Evolutionary conservation across 176 grass and related monocot genomes (phyloP), one percentile per base, ranked within the genome.

Genomic region (Carex parvula): DNA sequence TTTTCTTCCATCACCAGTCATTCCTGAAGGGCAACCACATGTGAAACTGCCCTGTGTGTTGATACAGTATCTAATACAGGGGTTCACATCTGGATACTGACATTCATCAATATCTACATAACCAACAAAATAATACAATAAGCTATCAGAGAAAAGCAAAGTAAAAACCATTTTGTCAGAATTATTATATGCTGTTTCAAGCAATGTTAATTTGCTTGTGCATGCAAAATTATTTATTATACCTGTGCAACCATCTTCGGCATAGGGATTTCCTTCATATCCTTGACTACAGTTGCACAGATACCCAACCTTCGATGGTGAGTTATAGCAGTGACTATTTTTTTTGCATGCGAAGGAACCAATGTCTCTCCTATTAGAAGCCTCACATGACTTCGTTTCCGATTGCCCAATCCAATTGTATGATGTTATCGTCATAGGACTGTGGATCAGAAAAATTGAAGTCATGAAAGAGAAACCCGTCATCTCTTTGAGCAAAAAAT

Each of bases 191-290:
- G 6, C 4, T 6, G 3, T 59, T 59, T 59, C 0, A 59, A 59
- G 1, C 0, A 58, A 1, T 58, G 16, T 1, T 58, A 58, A 58
- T 5, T 5, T 58, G 4, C 17, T n/a, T 4, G 56, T 16, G 56
- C 0, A n/a, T 59, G 1, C 2, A n/a, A 59, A 59, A 59, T 18
- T n/a, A 59, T 50, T 20, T 11, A 55, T 70, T 33, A 37, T 20
- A 88, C 89, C 64, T 4, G 0, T 44, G 15, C 86, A 91, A 50
- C 86, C 86, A 8, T 32, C 50, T 1, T 0, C 0, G 48, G 60
- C 3, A 8, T 91, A 91, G 13, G 89, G 86, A 30, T 91, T 91
- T 24, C 89, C 86, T 0, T 9, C 2, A 61, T 91, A 91, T 56
- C 89, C 89, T 0, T 20, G 0, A 1, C n/a, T 67, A 35, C 89